These are phyloP conservation scores for Penicillium vulpinum DNA, from an alignment of 2,329 filamentous ascomycete genomes.

Conservation along the genomic window DNA sequence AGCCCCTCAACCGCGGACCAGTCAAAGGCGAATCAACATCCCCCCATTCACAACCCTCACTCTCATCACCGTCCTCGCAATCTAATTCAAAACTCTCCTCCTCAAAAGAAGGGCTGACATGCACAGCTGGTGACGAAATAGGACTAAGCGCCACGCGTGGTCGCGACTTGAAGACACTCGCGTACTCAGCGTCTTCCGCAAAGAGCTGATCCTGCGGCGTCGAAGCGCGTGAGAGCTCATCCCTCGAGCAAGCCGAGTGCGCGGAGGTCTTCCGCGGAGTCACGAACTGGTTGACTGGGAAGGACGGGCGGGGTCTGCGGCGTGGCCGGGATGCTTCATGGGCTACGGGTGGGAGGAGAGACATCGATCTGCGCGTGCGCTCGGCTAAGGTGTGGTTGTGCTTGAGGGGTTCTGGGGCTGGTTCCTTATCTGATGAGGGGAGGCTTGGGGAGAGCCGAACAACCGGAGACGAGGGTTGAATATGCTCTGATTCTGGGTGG, in stretches of 20 bases:
- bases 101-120: conserved; percentile 31
- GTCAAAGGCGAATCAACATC: conserved; percentile 25
- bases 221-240: conserved; percentile 35
- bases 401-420: conserved; percentile 22
- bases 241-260: conserved; percentile 9
- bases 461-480: conserved; percentile 9
- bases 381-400: conserved; percentile 61
- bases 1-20: conserved; percentile 11
- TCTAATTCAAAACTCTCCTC: conserved; percentile 24
- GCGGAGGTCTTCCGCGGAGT: conserved; percentile 45
- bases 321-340: conserved; percentile 26
- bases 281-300: conserved; percentile 59
- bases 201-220: conserved; percentile 70
- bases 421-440: conserved; percentile 9
- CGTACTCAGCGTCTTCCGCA: conserved; percentile 69
- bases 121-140: conserved; percentile 45
- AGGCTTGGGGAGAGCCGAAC: conserved; percentile 14
- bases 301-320: conserved; percentile 38
- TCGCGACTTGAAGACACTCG: conserved; percentile 79
- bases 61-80: conserved; percentile 17
- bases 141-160: conserved; percentile 80
- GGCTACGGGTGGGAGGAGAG: conserved; percentile 52
- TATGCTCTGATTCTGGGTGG: background rate
- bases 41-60: conserved; percentile 13
- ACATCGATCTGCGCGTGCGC: conserved; percentile 79